A percentile compares a stretch with the other conserved stretches of the same genome.
Evolutionary conservation across 2,329 filamentous ascomycete genomes (phyloP).

Genomic region (Aspergillus viridinutans): DNA sequence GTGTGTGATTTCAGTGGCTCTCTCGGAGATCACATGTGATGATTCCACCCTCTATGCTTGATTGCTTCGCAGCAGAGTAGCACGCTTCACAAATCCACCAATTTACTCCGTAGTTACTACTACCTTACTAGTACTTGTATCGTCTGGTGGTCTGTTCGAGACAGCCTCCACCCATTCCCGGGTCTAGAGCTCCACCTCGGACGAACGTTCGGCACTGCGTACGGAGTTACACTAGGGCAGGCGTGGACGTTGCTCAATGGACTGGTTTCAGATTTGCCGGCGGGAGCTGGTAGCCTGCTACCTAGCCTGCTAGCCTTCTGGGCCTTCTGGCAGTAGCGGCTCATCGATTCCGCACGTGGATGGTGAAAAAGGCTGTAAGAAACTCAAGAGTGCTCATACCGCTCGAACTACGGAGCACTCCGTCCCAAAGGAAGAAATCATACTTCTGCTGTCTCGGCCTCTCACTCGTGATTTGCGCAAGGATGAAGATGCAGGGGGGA

Average conservation of each 20-base stretch:
- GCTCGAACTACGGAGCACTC: no score
- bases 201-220: constrained; percentile 18
- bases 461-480: background rate
- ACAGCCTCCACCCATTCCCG: background rate
- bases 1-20: background rate
- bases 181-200: constrained; percentile 13
- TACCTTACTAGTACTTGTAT: no score
- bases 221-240: constrained; percentile 1
- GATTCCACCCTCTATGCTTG: no score
- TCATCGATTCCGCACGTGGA: background rate
- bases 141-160: background rate
- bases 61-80: no score
- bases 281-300: background rate
- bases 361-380: background rate
- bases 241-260: constrained; percentile 1
- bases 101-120: background rate
- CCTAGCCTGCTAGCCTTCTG: background rate
- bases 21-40: background rate
- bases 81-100: background rate
- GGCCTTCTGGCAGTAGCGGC: background rate
- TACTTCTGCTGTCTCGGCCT: no score
- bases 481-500: background rate
- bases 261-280: constrained; percentile 24
- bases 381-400: no score
- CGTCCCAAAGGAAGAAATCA: no score